Evolutionary conservation across 306 rosid species (phyloP).

Genomic region (Senna siamea): DNA sequence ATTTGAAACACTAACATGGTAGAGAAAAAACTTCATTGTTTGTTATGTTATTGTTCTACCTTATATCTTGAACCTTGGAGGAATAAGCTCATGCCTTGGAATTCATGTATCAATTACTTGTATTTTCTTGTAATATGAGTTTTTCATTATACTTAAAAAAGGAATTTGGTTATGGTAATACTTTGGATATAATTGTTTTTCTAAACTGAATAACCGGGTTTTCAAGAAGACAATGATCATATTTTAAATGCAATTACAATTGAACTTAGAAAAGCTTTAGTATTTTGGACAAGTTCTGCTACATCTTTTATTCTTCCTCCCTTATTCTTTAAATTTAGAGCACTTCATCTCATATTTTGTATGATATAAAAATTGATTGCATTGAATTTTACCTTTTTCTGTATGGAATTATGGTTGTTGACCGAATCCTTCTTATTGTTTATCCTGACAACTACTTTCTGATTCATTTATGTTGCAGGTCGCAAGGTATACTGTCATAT

Average conservation of each 20-base stretch:
- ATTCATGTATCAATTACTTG: slow-evolving; percentile 1
- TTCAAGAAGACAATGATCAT: not conserved
- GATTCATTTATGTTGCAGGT: slow-evolving; percentile 66
- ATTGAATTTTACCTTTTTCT: slow-evolving; percentile 22
- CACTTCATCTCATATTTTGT: not conserved
- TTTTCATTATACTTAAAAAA: slow-evolving; percentile 5
- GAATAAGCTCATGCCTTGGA: slow-evolving; percentile 14
- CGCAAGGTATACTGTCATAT: slow-evolving; percentile 74
- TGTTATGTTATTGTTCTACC: not conserved
- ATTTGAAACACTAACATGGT: not conserved
- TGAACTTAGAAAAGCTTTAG: slow-evolving; percentile 1
- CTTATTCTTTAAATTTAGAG: slow-evolving; percentile 13
- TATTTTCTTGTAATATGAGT: slow-evolving; percentile 1
- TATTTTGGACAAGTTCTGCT: slow-evolving; percentile 12
- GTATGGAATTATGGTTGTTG: not conserved
- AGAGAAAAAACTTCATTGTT: not conserved
- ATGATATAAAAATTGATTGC: not conserved
- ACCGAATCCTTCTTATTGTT: slow-evolving; percentile 11
- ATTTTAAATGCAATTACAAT: slow-evolving; percentile 10
- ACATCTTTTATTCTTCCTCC: slow-evolving; percentile 23
- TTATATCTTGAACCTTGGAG: slow-evolving; percentile 24
- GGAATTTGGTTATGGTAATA: slow-evolving; percentile 12
- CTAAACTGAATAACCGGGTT: slow-evolving; percentile 22
- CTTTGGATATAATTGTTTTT: slow-evolving; percentile 20
- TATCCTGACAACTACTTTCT: slow-evolving; percentile 27